Evolutionary conservation across 2,329 filamentous ascomycete genomes (phyloP), one percentile per base, ranked within the genome.

Genomic region (Beauveria medogensis): DNA sequence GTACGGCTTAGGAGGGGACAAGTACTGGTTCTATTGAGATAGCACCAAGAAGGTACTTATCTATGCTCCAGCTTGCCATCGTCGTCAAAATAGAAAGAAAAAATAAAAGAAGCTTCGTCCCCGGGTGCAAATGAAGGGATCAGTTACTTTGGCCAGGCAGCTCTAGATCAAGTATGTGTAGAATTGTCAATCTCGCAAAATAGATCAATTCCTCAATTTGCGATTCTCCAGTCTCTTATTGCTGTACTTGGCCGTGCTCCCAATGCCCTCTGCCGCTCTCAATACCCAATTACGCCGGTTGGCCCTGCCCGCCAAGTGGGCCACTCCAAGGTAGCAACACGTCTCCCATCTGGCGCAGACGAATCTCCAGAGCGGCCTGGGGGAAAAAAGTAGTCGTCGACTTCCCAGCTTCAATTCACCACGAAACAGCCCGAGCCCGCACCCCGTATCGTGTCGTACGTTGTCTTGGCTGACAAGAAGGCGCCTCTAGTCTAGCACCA

Each of bases 271-370:
- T 34, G 20, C 28, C 40, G 7, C 26, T 30, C n/a, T 20, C 8
- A 18, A 40, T 26, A 16, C 24, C 5, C 26, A 26, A 52, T 50
- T 41, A 52, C 41, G 44, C 44, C 50, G 58, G 58, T 60, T 55
- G 58, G 58, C 34, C 43, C 58, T 59, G 22, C 34, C 43, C 47
- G 22, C 22, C 47, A 47, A 61, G 60, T 61, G 60, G 60, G 60
- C 60, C 60, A 14, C 47, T 53, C 24, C 53, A 40, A 44, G 24
- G 43, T 57, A 57, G 60, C 60, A 61, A 61, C 60, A 61, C 60
- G 60, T 61, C 60, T 52, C 59, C 52, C 34, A 57, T 57, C 60
- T 57, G 60, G 58, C 58, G 58, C 58, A 61, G 54, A 53, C 37
- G 54, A 61, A 47, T 53, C 41, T 61, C 54, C 16, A 57, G 43